Base-by-base conservation (phyloP, 495 filamentous ascomycete species). In the Aspergillus hancockii region DNA sequence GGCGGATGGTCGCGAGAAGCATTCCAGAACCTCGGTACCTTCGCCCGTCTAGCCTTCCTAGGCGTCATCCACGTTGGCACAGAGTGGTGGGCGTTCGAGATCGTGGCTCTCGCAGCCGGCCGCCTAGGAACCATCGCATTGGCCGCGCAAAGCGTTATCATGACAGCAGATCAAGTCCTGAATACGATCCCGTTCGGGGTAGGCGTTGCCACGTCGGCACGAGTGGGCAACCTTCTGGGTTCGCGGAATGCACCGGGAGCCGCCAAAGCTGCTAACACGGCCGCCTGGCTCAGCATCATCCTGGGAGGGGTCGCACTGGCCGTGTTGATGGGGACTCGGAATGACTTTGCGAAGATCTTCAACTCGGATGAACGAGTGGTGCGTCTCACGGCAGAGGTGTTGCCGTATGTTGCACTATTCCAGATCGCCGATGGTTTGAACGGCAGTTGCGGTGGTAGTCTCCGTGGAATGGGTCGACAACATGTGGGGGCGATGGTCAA, bases 61-160 rank as follows among this genome's bases (percentile, higher is more conserved):
- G 93, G 93, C 6, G 77, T 96, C 45, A 69, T 96, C n/a, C 93
- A 96, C 64, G 89, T 96, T 22, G 93, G 93, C 8, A 95, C 90
- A 0, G 92, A 97, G 73, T 96, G 92, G 92, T 96, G 92, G 92
- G 92, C 92, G 0, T 96, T 95, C 63, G 92, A 96, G 73, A 96
- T 97, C 56, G 92, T 96, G n/a, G 91, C 92, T 1, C 79, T 97
- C 0, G 92, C 88, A 2, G 93, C 93, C 4, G 93, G 93, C 10
- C 81, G 86, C 9, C 80, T 97, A 0, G 92, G 92, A 9, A 94
- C 89, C 0, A 87, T 94, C 40, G 80, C 92, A 0, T 80, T 96
- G 0, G 93, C 93, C 12, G 87, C 92, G 0, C 93, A 97, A 68
- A 90, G 86, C 59, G 92, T 97, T 38, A 93, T 96, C 71, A 96